Conservation (phyloP, 139 green algal species). For the Pycnococcus provasolii region DNA sequence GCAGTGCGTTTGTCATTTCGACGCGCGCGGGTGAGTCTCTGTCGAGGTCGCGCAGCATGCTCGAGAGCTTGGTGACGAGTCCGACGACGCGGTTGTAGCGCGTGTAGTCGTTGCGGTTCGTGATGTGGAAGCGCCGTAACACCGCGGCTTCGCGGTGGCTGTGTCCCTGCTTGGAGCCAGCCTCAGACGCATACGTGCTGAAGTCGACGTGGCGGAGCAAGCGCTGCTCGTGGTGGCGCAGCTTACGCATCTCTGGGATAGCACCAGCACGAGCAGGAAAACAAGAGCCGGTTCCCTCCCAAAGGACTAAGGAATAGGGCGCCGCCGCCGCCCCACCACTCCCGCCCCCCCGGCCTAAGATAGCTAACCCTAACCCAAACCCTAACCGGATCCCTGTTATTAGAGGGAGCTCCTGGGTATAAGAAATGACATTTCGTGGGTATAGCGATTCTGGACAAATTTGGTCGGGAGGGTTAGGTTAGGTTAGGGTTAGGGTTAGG, state of each 20-base stretch:
- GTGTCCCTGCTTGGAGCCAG: conserved; percentile 24
- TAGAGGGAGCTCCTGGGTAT: no score
- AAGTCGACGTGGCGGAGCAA: conserved; percentile 98
- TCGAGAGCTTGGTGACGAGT: conserved; percentile 69
- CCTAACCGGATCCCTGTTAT: no score
- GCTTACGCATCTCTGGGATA: conserved; percentile 62
- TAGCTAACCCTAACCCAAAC: no score
- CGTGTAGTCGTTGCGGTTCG: conserved; percentile 94
- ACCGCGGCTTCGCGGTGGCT: conserved; percentile 80
- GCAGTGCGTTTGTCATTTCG: conserved; percentile 83
- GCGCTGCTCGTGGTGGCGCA: conserved; percentile 95
- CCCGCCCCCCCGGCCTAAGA: no score
- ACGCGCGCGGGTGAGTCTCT: conserved; percentile 66
- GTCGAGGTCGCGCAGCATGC: conserved; percentile 57
- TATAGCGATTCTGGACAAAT: no score
- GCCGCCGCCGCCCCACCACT: no score
- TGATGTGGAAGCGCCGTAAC: conserved; percentile 92
- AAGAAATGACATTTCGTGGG: no score
- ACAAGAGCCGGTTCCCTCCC: no score
- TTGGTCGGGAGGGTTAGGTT: no score
- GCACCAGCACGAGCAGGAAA: no score
- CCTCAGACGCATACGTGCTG: conserved; percentile 84
- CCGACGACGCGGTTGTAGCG: conserved; percentile 60
- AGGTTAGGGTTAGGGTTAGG: no score
- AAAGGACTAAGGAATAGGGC: no score